phyloP scores from a whole-genome alignment of 257 asterid genomes.

The Gentiana macrophylla region DNA sequence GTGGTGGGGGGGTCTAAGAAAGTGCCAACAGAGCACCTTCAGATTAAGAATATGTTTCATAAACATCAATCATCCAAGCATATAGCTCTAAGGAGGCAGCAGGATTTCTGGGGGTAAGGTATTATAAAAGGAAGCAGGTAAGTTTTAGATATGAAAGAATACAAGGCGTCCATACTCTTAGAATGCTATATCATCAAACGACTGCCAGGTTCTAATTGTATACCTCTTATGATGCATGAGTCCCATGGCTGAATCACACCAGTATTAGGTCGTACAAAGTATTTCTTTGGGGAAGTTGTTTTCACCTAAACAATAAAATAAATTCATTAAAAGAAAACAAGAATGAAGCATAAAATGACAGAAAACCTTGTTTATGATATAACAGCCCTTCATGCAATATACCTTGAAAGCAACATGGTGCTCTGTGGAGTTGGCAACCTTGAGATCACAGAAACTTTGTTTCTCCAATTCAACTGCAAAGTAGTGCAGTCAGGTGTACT shows the following conservation, averaged over 20 bases:
- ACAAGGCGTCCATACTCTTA: not conserved
- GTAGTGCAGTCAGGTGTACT: conserved; percentile 3
- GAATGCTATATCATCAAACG: not conserved
- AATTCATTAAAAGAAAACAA: not conserved
- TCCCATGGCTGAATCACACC: conserved; percentile 73
- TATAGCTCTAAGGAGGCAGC: not conserved
- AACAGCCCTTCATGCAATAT: not conserved
- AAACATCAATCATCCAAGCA: not conserved
- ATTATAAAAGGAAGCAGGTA: too few relatives aligned
- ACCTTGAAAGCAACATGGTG: conserved; percentile 47
- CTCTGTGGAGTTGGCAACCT: conserved; percentile 54
- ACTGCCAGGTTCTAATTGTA: conserved; percentile 8
- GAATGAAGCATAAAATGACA: not conserved
- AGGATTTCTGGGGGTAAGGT: too few relatives aligned
- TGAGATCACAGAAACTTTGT: conserved; percentile 63
- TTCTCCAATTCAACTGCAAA: conserved; percentile 65
- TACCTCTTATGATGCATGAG: conserved; percentile 69
- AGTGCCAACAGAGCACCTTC: not conserved
- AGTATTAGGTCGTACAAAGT: conserved; percentile 75
- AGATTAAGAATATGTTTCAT: not conserved
- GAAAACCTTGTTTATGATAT: not conserved
- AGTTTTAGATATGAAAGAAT: not conserved
- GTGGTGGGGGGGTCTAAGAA: not conserved
- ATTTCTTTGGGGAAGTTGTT: conserved; percentile 86
- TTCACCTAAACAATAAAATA: conserved; percentile 36